Percentiles rank a stretch among this genome's conserved stretches.
phyloP scores from a whole-genome alignment of 2,329 filamentous ascomycete species.

The Lizonia empirigonia region DNA sequence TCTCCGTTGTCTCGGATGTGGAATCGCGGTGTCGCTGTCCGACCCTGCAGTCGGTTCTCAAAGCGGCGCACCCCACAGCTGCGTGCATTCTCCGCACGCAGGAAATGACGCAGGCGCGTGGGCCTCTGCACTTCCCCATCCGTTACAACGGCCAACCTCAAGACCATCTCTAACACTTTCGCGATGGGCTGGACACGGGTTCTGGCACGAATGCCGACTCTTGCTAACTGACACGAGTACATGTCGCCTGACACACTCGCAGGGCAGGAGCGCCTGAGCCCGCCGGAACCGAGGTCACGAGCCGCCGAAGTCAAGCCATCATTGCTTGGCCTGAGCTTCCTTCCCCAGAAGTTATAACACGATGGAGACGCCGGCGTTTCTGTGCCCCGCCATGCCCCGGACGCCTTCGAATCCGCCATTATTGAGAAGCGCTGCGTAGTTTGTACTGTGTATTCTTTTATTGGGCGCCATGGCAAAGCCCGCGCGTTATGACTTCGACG shows the following conservation, averaged over 20 bases:
- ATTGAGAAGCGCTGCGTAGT: slow-evolving; percentile 16
- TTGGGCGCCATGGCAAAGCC: slow-evolving; percentile 35
- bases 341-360: slow-evolving; percentile 33
- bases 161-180: slow-evolving; percentile 17
- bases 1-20: too few relatives aligned
- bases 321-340: slow-evolving; percentile 30
- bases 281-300: slow-evolving; percentile 35
- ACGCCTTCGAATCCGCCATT: slow-evolving; percentile 12
- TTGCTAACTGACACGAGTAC: too few relatives aligned
- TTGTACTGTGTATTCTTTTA: slow-evolving; percentile 13
- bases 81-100: slow-evolving; percentile 3
- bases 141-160: slow-evolving; percentile 19
- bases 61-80: slow-evolving; percentile 6
- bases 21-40: too few relatives aligned
- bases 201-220: slow-evolving; percentile 23
- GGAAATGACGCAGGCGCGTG: slow-evolving; percentile 27
- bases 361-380: slow-evolving; percentile 26
- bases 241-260: slow-evolving; percentile 29
- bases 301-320: slow-evolving; percentile 29
- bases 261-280: slow-evolving; percentile 14
- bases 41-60: not conserved
- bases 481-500: slow-evolving; percentile 52
- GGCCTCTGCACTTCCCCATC: slow-evolving; percentile 10
- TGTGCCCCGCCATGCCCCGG: slow-evolving; percentile 26
- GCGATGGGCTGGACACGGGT: slow-evolving; percentile 10